Base-by-base conservation (phyloP, 345 rosid genomes). In the Arabidopsis arenosa region DNA sequence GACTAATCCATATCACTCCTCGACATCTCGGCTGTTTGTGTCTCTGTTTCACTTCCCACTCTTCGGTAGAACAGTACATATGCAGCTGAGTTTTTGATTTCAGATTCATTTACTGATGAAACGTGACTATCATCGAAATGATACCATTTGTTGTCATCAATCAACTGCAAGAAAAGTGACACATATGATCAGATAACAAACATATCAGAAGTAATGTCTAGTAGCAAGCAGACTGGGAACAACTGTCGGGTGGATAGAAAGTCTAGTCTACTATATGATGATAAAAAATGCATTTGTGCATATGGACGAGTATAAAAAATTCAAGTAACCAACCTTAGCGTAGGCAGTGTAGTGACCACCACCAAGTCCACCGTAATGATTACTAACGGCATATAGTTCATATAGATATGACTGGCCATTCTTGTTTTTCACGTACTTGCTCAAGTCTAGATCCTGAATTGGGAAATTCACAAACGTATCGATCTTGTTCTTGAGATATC, bases 301-400 rank as follows among this genome's bases (percentile, higher is more conserved):
- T 14, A 61, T 72, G 61, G 14, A 30, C 33, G 63, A 61, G 35
- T 37, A 3, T 14, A 60, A 61, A 2, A 15, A 61, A 37, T n/a
- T 17, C 2, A 45, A 66, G 43, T 45, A 4, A 40, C 77, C 59
- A 79, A 92, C 99, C 98, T 95, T 95, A 3, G 98, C 96, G 79
- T 87, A 89, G 30, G 99, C 99, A 62, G 99, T 95, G 77, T 95
- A 92, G 75, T 92, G 99, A 64, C 99, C 99, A 15, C 99, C 96
- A 59, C 99, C 99, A 57, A 95, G 85, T 70, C 97, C 98, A 73
- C 99, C 99, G 21, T 89, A 95, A 82, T 95, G 99, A 67, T 95
- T 95, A 80, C 99, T 95, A 84, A 95, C 69, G 13, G 99, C 99
- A 79, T 86, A 95, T 1, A 92, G 83, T 65, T 92, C 99, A 47